A percentile compares a stretch with the other conserved stretches of the same genome.
Conservation (phyloP, 371 early-diverging fungal genomes). For the Umbelopsis sp. region DNA sequence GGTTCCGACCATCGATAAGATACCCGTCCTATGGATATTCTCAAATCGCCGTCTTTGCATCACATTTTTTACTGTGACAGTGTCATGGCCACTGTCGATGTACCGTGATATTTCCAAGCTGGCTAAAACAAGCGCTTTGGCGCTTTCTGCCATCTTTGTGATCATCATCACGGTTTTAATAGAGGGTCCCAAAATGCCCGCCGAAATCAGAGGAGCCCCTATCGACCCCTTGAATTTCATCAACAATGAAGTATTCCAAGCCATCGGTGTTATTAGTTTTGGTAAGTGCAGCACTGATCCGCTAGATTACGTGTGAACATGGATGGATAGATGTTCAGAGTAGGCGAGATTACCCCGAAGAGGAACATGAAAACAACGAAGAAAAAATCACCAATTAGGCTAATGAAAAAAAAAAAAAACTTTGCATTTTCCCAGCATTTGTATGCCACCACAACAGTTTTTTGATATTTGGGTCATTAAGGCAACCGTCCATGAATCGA, state of each 20-base stretch:
- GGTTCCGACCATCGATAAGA: constrained; percentile 57
- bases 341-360: background rate
- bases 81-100: constrained; percentile 77
- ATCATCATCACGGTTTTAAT: constrained; percentile 73
- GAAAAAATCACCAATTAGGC: background rate
- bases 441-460: constrained; percentile 88
- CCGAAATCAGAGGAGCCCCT: constrained; percentile 56
- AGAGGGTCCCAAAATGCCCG: constrained; percentile 68
- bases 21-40: constrained; percentile 56
- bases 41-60: constrained; percentile 64
- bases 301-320: background rate
- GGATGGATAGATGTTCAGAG: background rate
- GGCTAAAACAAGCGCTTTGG: constrained; percentile 79
- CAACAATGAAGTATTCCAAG: constrained; percentile 69
- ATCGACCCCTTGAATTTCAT: constrained; percentile 51
- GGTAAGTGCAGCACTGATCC: constrained; percentile 44
- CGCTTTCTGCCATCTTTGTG: constrained; percentile 72
- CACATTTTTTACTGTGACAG: constrained; percentile 64
- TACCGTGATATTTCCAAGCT: constrained; percentile 82
- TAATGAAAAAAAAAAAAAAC: background rate
- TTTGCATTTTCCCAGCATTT: constrained; percentile 55
- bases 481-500: constrained; percentile 73
- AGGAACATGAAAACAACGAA: background rate
- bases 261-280: constrained; percentile 83
- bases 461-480: constrained; percentile 76